Conservation (phyloP, 805 yeast species). For the Grigorovia humatica region DNA sequence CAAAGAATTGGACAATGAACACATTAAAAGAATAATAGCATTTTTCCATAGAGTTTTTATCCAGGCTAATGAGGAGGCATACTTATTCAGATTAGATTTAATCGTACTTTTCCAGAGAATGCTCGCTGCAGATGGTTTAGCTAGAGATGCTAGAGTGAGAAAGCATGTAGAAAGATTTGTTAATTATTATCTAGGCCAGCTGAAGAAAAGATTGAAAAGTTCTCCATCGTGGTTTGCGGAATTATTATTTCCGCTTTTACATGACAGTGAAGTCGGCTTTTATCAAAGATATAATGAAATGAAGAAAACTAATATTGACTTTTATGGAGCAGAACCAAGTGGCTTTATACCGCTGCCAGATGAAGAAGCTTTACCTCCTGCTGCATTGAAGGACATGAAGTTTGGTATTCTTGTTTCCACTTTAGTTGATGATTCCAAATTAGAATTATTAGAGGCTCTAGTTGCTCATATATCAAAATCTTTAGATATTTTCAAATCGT, state of each 20-base stretch:
- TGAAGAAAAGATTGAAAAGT: conserved; percentile 36
- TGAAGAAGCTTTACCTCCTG: conserved; percentile 15
- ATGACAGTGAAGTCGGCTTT: conserved; percentile 35
- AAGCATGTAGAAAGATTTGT: conserved; percentile 57
- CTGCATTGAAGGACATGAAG: conserved; percentile 17
- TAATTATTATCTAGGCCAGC: conserved; percentile 51
- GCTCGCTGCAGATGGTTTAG: conserved; percentile 41
- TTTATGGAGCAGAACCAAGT: conserved; percentile 17
- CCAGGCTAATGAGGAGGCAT: conserved; percentile 45
- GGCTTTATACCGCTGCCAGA: conserved; percentile 16
- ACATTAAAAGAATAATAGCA: conserved; percentile 52
- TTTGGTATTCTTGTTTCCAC: conserved; percentile 27
- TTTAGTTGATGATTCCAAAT: conserved; percentile 25
- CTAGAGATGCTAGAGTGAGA: conserved; percentile 36
- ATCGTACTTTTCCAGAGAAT: conserved; percentile 47
- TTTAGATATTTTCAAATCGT: conserved; percentile 11
- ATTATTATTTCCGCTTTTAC: conserved; percentile 52
- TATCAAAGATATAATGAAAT: conserved; percentile 36
- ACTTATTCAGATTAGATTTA: conserved; percentile 63
- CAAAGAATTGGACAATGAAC: conserved; percentile 48
- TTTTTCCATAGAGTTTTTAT: conserved; percentile 66
- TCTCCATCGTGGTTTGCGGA: conserved; percentile 53
- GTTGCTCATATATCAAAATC: conserved; percentile 11
- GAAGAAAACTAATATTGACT: conserved; percentile 13
- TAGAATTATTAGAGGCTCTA: conserved; percentile 14